Conservation (phyloP, 345 rosid species). For the Atalantia buxifolia region DNA sequence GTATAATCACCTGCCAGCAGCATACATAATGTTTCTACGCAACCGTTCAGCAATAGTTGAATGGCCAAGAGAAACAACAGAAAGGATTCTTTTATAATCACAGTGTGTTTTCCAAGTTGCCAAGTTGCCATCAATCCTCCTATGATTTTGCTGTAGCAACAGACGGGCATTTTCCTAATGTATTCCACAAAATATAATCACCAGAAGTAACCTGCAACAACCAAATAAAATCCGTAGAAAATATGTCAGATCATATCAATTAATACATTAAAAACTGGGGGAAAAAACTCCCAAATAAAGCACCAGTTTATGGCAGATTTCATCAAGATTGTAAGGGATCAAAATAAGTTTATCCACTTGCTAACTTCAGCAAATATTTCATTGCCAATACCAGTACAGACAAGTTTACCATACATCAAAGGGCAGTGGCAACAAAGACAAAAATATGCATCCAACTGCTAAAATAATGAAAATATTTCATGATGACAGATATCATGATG, state of each 20-base stretch:
- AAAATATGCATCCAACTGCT: neutral
- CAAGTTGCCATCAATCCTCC: neutral
- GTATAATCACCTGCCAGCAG: neutral
- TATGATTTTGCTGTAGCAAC: slow-evolving; percentile 33
- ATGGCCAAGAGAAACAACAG: neutral
- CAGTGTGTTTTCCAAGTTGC: neutral
- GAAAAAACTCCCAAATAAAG: neutral
- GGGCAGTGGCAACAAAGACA: neutral
- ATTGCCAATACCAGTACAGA: neutral
- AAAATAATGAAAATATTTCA: neutral
- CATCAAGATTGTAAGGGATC: neutral
- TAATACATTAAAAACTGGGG: neutral
- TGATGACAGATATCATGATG: neutral
- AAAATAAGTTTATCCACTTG: neutral
- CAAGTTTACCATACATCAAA: neutral
- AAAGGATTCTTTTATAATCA: neutral
- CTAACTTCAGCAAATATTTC: neutral
- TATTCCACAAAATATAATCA: slow-evolving; percentile 92
- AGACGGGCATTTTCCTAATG: slow-evolving; percentile 85
- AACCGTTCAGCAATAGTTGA: neutral
- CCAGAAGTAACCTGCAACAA: slow-evolving; percentile 66
- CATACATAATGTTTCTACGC: neutral
- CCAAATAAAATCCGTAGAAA: neutral
- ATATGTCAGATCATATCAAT: neutral
- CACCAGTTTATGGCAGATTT: neutral